A percentile compares a stretch with the other conserved stretches of the same genome.
Evolutionary conservation across 148 eudicot genomes (phyloP).

Genomic region (Chenopodium quinoa): DNA sequence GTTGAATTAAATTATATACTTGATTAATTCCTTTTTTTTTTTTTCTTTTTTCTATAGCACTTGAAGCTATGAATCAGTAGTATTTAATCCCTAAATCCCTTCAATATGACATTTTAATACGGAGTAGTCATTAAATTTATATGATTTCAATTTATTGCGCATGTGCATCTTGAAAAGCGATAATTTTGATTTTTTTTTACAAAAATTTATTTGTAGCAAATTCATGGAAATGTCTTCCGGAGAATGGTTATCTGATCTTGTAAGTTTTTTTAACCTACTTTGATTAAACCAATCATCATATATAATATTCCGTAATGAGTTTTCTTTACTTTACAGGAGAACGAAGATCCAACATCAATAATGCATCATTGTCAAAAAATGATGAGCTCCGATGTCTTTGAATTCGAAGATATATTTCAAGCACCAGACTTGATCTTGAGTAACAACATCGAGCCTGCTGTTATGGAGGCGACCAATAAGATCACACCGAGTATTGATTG

Average conservation of each 20-base stretch:
- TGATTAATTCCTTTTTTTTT: not conserved
- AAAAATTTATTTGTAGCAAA: conserved; percentile 5
- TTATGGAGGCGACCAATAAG: too few relatives aligned
- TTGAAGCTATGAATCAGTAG: too few relatives aligned
- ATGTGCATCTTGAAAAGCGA: conserved; percentile 21
- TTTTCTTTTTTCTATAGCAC: too few relatives aligned
- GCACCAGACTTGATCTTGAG: not conserved
- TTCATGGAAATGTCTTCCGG: conserved; percentile 30
- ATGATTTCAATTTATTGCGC: not conserved
- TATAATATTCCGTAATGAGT: too few relatives aligned
- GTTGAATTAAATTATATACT: too few relatives aligned
- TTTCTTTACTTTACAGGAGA: conserved; percentile 6
- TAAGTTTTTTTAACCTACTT: not conserved
- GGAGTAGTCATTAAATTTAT: not conserved
- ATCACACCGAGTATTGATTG: not conserved
- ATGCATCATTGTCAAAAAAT: conserved; percentile 19
- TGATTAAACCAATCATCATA: too few relatives aligned
- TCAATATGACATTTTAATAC: not conserved
- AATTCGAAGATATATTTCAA: conserved; percentile 1
- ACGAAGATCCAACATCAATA: conserved; percentile 19
- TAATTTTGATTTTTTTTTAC: not conserved
- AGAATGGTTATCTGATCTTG: conserved; percentile 29
- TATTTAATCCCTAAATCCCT: not conserved
- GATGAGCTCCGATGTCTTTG: conserved; percentile 13
- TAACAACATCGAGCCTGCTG: not conserved